Conservation (phyloP, 352 stramenopile species). For the Thalassiosira sp. region DNA sequence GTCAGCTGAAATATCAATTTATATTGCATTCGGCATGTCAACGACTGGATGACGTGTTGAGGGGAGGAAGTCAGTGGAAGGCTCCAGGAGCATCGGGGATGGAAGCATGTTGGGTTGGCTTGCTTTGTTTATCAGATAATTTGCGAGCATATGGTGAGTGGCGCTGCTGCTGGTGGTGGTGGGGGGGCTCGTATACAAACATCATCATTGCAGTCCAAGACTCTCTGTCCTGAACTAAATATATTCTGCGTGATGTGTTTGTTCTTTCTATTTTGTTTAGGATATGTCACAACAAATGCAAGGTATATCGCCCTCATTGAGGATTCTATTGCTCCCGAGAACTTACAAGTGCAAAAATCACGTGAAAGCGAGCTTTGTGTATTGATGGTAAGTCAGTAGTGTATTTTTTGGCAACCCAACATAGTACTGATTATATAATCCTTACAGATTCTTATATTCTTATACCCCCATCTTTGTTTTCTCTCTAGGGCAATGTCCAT, state of each 20-base stretch:
- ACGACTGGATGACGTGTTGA: constrained; percentile 31
- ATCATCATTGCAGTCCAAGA: neutral
- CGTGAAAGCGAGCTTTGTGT: constrained; percentile 31
- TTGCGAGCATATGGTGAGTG: constrained; percentile 45
- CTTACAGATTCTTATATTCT: too few relatives aligned
- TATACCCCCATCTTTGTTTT: too few relatives aligned
- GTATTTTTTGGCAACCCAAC: too few relatives aligned
- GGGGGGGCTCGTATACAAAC: too few relatives aligned
- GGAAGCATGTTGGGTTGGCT: constrained; percentile 51
- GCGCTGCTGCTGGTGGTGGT: too few relatives aligned
- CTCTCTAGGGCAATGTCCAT: constrained; percentile 22
- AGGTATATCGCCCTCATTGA: constrained; percentile 39
- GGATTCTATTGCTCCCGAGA: constrained; percentile 36
- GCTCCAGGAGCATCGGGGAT: constrained; percentile 11
- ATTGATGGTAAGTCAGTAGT: constrained; percentile 32
- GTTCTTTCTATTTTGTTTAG: constrained; percentile 6
- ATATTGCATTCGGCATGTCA: constrained; percentile 36
- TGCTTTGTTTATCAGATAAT: constrained; percentile 36
- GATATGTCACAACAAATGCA: constrained; percentile 45
- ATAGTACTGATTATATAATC: neutral
- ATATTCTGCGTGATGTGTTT: constrained; percentile 1
- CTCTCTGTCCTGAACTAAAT: neutral
- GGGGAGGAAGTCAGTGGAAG: constrained; percentile 43
- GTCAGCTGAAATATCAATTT: constrained; percentile 44
- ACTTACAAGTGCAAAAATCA: constrained; percentile 29